Conservation (phyloP, 2,329 filamentous ascomycete genomes). For the Tolypocladium capitatum region DNA sequence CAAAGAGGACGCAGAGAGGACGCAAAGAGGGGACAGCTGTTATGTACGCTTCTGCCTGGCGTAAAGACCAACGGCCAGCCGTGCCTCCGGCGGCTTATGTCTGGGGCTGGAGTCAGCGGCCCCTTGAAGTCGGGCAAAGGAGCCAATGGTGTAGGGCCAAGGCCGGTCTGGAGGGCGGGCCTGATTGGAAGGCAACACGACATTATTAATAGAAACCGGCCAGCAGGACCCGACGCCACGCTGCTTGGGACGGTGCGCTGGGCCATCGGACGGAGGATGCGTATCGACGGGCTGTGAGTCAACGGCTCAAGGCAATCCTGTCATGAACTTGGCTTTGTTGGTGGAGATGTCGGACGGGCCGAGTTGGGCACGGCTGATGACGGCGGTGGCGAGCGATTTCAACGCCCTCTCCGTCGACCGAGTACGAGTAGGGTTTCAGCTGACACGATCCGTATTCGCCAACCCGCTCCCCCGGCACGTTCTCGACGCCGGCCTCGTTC, state of each 20-base stretch:
- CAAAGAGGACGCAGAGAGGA: neutral
- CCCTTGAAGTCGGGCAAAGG: neutral
- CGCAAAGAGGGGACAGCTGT: neutral
- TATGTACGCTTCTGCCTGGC: neutral
- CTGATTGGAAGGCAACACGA: constrained; percentile 2
- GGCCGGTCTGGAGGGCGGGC: neutral
- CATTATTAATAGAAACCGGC: neutral
- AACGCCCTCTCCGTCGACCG: too few species aligned
- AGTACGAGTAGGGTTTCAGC: too few species aligned
- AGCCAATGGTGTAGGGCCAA: neutral
- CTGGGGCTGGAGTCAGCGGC: constrained; percentile 3
- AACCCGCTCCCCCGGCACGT: neutral
- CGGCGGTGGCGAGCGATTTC: neutral
- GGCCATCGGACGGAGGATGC: neutral
- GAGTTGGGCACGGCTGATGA: neutral
- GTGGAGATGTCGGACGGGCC: neutral
- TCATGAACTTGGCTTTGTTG: neutral
- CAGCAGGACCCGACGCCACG: neutral
- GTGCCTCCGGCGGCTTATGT: neutral
- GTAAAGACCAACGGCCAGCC: neutral
- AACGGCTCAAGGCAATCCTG: neutral
- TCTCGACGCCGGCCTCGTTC: neutral
- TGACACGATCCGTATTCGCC: neutral
- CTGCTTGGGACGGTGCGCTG: neutral
- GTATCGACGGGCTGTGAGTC: neutral